Evolutionary conservation across 306 rosid genomes (phyloP).

Genomic region (apple (Malus domestica)): ASM211411v1 NC_041801.1:27793501-27794000

Average conservation of each 20-base stretch:
- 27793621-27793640: constrained; percentile 75
- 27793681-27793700: constrained; percentile 51
- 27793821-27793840: constrained; percentile 57
- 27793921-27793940: constrained; percentile 95
- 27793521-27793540: constrained; percentile 87
- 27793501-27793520: constrained; percentile 99
- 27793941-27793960: constrained; percentile 79
- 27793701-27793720: constrained; percentile 98
- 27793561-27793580: constrained; percentile 38
- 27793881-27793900: constrained; percentile 79
- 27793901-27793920: constrained; percentile 89
- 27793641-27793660: constrained; percentile 99
- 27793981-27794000: constrained; percentile 87
- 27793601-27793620: constrained; percentile 56
- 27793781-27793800: neutral
- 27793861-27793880: constrained; percentile 74
- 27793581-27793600: neutral
- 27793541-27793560: constrained; percentile 90
- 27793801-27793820: neutral
- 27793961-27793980: constrained; percentile 79
- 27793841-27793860: constrained; percentile 77
- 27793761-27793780: neutral
- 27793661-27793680: constrained; percentile 98
- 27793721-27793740: constrained; percentile 42
- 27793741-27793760: neutral